Evolutionary conservation across 177 flowering plant species (phyloP), one percentile per base, ranked within the genome.

Genomic region (Tripterygium wilfordii): DNA sequence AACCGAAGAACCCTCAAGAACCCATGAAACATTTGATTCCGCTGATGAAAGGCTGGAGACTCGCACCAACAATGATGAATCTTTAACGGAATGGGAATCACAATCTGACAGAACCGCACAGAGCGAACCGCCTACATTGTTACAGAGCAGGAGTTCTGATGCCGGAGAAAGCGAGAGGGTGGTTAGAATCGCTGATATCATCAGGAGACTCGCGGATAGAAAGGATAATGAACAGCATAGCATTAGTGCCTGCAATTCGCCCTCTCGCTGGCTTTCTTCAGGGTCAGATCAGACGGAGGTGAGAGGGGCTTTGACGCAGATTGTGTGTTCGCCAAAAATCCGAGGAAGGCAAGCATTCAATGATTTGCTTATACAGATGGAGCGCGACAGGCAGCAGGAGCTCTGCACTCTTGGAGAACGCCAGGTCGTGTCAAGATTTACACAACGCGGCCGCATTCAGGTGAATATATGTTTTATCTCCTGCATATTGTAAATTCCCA

Each of bases 401-500:
- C 75, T 91, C 14, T 53, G 43, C 3, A 33, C 50, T 3, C 46
- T 91, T 23, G 76, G 15, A 0, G 83, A 75, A 16, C 70, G 71
- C 18, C 73, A 53, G 39, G 60, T 74, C 0, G 98, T 91, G 39
- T 78, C 98, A 10, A 63, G 49, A 10, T 91, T 91, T 51, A 14
- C 89, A 0, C 92, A 88, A 2, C 63, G 82, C 17, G 82, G 84
- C 15, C 87, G 88, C 27, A 74, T 91, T 74, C 92, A 88, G 92
- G 98, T 85, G 3, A 25, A 19, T 14, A 10, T 0, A 3, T 18
- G 33, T 16, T 14, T 2, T 10, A 3, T 23, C 12, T 27, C 25
- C 7, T 7, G 7, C 8, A 12, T 30, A 30, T 6, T 30, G 33
- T 30, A 30, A 30, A 12, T 12, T 30, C 7, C 12, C 12, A 6